phyloP scores from a whole-genome alignment of 2,329 filamentous ascomycete genomes.

The Colletotrichum sp. region DNA sequence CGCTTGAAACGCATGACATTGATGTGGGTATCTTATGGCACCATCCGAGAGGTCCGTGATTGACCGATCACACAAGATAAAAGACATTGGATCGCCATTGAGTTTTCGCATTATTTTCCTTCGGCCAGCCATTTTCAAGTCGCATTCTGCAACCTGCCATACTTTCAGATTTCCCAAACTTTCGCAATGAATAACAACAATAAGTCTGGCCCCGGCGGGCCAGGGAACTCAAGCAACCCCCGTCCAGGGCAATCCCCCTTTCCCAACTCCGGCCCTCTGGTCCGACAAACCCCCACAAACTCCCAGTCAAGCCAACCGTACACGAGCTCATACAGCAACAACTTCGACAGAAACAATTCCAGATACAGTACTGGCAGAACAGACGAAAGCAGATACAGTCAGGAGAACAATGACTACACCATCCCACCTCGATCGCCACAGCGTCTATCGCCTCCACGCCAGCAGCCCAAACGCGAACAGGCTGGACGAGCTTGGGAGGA shows the following conservation, averaged over 20 bases:
- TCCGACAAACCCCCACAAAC: background rate
- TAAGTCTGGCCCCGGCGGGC: background rate
- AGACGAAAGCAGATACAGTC: background rate
- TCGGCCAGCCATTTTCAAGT: background rate
- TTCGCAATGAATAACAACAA: background rate
- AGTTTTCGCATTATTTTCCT: background rate
- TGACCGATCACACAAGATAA: background rate
- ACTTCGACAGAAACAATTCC: slow-evolving; percentile 11
- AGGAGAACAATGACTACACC: background rate
- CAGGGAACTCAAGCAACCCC: slow-evolving; percentile 14
- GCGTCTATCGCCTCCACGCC: background rate
- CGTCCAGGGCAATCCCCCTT: slow-evolving; percentile 19
- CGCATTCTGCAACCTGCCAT: background rate
- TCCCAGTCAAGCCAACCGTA: background rate
- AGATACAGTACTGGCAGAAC: slow-evolving; percentile 12
- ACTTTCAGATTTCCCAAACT: background rate
- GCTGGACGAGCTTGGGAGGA: slow-evolving; percentile 1
- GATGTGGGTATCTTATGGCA: background rate
- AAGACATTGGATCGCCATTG: background rate
- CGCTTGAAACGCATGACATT: background rate
- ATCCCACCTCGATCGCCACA: background rate
- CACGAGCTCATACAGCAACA: slow-evolving; percentile 17
- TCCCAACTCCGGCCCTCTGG: background rate
- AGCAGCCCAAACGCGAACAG: background rate
- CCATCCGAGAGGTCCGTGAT: background rate